Percentiles rank a stretch among this genome's conserved stretches.
These are phyloP conservation scores for Exophiala dermatitidis DNA, from an alignment of 2,329 filamentous ascomycete species.

Conservation along the genomic window DNA sequence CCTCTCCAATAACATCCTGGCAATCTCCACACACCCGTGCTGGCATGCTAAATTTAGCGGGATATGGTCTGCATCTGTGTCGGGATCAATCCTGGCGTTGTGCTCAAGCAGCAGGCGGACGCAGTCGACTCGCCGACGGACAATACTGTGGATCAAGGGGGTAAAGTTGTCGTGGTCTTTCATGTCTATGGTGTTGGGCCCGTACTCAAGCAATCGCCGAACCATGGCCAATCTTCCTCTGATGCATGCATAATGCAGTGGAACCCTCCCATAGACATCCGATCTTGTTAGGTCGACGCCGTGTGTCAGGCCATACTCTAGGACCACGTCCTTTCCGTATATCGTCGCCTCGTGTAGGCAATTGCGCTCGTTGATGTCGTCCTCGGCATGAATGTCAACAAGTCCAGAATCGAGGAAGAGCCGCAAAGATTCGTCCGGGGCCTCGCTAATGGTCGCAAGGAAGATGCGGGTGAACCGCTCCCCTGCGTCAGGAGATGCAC, in stretches of 20 bases:
- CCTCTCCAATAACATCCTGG: conserved; percentile 73
- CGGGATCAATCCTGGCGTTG: conserved; percentile 77
- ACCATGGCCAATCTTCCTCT: conserved; percentile 84
- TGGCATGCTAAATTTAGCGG: conserved; percentile 93
- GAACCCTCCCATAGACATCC: conserved; percentile 90
- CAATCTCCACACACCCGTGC: conserved; percentile 77
- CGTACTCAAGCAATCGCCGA: conserved; percentile 60
- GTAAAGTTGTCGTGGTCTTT: conserved; percentile 98
- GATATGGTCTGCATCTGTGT: conserved; percentile 82
- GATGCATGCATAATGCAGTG: conserved; percentile 93
- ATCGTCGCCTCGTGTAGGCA: conserved; percentile 96
- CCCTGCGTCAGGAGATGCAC: conserved; percentile 52
- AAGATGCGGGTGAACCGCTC: conserved; percentile 87
- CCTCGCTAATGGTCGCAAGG: conserved; percentile 79
- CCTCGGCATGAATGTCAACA: conserved; percentile 85
- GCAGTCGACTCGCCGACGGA: conserved; percentile 74
- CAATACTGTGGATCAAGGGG: conserved; percentile 88
- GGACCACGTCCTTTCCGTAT: conserved; percentile 73
- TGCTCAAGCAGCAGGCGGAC: conserved; percentile 69
- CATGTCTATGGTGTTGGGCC: conserved; percentile 69
- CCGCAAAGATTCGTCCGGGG: conserved; percentile 66
- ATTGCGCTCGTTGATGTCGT: conserved; percentile 96
- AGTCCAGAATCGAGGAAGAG: conserved; percentile 71
- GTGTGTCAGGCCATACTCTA: conserved; percentile 65
- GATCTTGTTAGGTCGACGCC: conserved; percentile 70